These are phyloP conservation scores for Amphicarpaea edgeworthii DNA, from an alignment of 306 rosid species.

Conservation along the genomic window DNA sequence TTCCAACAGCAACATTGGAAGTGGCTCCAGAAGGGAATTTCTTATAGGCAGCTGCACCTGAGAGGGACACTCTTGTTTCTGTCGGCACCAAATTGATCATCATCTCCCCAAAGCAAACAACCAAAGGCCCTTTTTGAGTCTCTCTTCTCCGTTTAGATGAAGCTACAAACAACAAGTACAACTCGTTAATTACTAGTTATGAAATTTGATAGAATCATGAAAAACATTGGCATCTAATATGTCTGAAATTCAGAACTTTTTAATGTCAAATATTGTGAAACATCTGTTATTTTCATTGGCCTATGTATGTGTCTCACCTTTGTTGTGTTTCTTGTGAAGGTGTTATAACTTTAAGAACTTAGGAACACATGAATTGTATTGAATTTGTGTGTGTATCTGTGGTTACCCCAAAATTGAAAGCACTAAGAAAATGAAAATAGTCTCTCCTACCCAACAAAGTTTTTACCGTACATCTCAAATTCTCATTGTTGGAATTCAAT, in stretches of 20 bases:
- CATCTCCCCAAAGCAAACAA: slow-evolving; percentile 58
- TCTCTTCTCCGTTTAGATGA: slow-evolving; percentile 29
- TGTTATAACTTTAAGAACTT: too few species aligned
- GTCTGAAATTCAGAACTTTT: not conserved
- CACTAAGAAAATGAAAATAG: too few species aligned
- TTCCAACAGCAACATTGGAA: slow-evolving; percentile 48
- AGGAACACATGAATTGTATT: too few species aligned
- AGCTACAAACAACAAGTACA: slow-evolving; percentile 37
- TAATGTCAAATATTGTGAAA: too few species aligned
- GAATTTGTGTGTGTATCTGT: too few species aligned
- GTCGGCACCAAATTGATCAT: slow-evolving; percentile 44
- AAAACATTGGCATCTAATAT: not conserved
- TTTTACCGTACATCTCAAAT: too few species aligned
- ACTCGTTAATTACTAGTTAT: not conserved
- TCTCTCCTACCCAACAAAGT: too few species aligned
- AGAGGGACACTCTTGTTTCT: slow-evolving; percentile 38
- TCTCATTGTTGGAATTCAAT: too few species aligned
- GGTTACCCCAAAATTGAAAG: too few species aligned
- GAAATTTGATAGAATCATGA: not conserved
- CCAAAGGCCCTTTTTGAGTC: not conserved
- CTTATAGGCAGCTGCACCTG: slow-evolving; percentile 44
- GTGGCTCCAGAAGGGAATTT: slow-evolving; percentile 49
- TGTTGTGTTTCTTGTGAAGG: too few species aligned
- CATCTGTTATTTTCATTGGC: too few species aligned
- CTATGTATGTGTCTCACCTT: too few species aligned